phyloP scores from a whole-genome alignment of 129 eudicot species.

The Arctium minus region DNA sequence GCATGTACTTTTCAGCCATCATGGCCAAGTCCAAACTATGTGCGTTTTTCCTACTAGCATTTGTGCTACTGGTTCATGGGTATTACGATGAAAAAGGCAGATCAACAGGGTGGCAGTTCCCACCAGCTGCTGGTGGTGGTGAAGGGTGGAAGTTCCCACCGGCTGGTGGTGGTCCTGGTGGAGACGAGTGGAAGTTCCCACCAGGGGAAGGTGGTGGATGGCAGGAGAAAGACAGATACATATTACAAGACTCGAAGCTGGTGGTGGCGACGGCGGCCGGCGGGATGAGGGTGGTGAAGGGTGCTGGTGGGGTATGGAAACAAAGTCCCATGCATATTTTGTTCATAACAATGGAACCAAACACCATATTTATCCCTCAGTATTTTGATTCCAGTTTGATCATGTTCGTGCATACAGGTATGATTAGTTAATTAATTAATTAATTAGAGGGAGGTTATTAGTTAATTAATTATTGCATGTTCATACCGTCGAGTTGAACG shows the following conservation, averaged over 20 bases:
- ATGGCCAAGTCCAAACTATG: constrained; percentile 12
- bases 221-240: constrained; percentile 29
- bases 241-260: constrained; percentile 43
- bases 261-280: constrained; percentile 84
- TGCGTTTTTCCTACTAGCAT: constrained; percentile 19
- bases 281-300: constrained; percentile 68
- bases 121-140: too few relatives aligned
- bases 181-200: constrained; percentile 17
- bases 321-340: constrained; percentile 71
- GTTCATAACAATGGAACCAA: constrained; percentile 88
- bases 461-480: too few relatives aligned
- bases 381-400: constrained; percentile 76
- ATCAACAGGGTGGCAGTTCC: neutral
- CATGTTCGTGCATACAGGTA: constrained; percentile 73
- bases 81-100: neutral
- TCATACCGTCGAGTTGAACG: too few relatives aligned
- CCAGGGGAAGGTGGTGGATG: constrained; percentile 24
- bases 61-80: constrained; percentile 22
- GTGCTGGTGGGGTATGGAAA: constrained; percentile 27
- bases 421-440: too few relatives aligned
- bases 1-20: neutral
- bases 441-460: too few relatives aligned
- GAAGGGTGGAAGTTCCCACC: neutral
- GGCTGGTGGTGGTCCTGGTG: neutral
- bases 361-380: constrained; percentile 73